Conservation (phyloP, 164 flowering plant genomes). For the Chloranthus sessilifolius region DNA sequence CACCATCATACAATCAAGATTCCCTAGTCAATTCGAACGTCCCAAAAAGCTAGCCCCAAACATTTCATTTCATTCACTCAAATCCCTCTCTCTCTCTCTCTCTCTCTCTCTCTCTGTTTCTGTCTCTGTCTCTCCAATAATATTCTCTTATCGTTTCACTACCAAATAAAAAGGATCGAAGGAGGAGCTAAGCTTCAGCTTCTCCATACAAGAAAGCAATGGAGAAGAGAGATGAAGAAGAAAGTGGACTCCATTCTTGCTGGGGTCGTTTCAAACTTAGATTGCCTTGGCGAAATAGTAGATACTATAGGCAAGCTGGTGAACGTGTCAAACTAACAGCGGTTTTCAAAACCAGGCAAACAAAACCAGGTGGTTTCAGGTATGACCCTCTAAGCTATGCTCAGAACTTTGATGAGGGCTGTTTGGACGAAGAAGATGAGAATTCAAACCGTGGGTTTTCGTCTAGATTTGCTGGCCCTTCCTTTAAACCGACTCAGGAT, state of each 20-base stretch:
- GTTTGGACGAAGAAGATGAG: slow-evolving; percentile 22
- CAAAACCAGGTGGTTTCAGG: slow-evolving; percentile 23
- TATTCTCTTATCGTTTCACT: too few species aligned
- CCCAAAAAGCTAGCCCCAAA: neutral
- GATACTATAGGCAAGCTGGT: slow-evolving; percentile 1
- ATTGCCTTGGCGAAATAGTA: slow-evolving; percentile 23
- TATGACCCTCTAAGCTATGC: slow-evolving; percentile 51
- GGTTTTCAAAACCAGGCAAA: slow-evolving; percentile 12
- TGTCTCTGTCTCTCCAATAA: too few species aligned
- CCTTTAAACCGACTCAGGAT: neutral
- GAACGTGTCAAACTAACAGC: neutral
- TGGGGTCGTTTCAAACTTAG: slow-evolving; percentile 36
- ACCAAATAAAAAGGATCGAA: too few species aligned
- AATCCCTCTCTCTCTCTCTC: neutral
- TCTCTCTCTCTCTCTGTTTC: too few species aligned
- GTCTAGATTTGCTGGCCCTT: slow-evolving; percentile 32
- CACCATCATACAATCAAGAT: slow-evolving; percentile 1
- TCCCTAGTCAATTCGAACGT: neutral
- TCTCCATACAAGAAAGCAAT: too few species aligned
- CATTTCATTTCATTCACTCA: slow-evolving; percentile 4
- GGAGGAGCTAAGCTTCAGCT: too few species aligned
- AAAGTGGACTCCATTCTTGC: slow-evolving; percentile 22
- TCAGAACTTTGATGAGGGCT: slow-evolving; percentile 46
- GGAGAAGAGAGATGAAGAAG: slow-evolving; percentile 14
- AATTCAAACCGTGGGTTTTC: slow-evolving; percentile 25